Evolutionary conservation across 345 rosid genomes (phyloP), one percentile per base, ranked within the genome.

Genomic region (Syzygium jambos): DNA sequence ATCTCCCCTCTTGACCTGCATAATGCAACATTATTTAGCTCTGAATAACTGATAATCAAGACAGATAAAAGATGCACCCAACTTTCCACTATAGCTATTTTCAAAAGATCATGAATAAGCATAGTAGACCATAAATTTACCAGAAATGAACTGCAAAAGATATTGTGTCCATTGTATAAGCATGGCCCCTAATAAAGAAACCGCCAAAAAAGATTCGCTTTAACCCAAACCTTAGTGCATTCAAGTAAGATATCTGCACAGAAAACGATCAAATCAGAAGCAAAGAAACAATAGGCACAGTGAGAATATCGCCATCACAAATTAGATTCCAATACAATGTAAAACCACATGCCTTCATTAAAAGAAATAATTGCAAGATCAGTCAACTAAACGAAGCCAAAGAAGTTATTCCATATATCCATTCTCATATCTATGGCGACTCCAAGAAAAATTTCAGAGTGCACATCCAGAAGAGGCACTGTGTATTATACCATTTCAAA

Each of bases 141-240:
- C 99, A 98, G 95, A 98, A 98, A 2, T 98, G 97, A 90, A 98
- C 96, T 86, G 99, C 99, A 93, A 98, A 96, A 59, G 99, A 98
- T n/a, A 98, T 98, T 85, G 99, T 93, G 91, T 98, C 99, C 99
- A 98, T 98, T 87, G 99, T 98, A 93, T 98, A 98, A 68, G 99
- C 99, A 93, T 98, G 99, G 43, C 99, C 99, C 87, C 99, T 93
- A 29, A 98, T 98, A 88, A 98, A 98, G 88, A 95, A 98, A 85
- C 99, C 99, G 89, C 99, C 99, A 61, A 98, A 98, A 90, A 98
- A 98, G 84, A 98, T 98, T 15, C 99, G 89, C 91, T 98, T 96
- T 53, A 98, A 94, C 85, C 99, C 99, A 93, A 96, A 98, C 51
- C 96, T 95, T 89, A 98, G 98, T 57, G 99, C 99, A 88, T 95